Evolutionary conservation across 352 stramenopile genomes (phyloP).

Genomic region (Pythium utonaiense): DNA sequence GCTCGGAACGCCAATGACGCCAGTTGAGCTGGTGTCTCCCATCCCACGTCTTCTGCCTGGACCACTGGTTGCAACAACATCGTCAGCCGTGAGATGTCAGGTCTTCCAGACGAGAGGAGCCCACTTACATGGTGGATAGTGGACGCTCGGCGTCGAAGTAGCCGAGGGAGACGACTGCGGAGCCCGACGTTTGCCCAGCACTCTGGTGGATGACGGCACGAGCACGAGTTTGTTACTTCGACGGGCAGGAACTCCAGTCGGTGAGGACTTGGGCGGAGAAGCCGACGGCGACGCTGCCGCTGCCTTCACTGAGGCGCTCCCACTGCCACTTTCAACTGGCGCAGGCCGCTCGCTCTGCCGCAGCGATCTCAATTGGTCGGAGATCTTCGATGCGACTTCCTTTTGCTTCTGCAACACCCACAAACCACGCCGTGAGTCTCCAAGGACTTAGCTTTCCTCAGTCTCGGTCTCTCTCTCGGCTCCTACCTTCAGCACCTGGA

Average conservation of each 20-base stretch:
- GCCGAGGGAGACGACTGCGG: neutral
- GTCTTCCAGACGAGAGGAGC: neutral
- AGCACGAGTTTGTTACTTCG: constrained; percentile 17
- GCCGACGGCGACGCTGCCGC: constrained; percentile 2
- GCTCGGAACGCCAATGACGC: constrained; percentile 11
- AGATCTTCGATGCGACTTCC: constrained; percentile 11
- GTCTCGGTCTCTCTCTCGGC: neutral
- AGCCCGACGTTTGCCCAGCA: constrained; percentile 12
- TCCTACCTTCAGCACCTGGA: constrained; percentile 11
- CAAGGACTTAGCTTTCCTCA: no score
- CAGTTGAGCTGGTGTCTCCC: neutral
- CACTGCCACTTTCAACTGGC: neutral
- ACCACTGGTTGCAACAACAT: neutral
- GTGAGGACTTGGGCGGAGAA: constrained; percentile 1
- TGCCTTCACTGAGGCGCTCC: neutral
- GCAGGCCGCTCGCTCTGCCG: neutral
- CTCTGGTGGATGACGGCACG: neutral
- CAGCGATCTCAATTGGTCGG: constrained; percentile 13
- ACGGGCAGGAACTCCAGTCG: neutral
- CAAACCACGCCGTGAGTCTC: neutral
- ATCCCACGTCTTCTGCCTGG: neutral
- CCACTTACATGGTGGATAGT: constrained; percentile 7
- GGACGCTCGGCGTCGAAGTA: neutral
- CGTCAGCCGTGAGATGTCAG: neutral
- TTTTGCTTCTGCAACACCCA: constrained; percentile 10